Percentiles rank a stretch among this genome's conserved stretches.
phyloP scores from a whole-genome alignment of 2,329 filamentous ascomycete genomes.

The Onygenales sp. region DNA sequence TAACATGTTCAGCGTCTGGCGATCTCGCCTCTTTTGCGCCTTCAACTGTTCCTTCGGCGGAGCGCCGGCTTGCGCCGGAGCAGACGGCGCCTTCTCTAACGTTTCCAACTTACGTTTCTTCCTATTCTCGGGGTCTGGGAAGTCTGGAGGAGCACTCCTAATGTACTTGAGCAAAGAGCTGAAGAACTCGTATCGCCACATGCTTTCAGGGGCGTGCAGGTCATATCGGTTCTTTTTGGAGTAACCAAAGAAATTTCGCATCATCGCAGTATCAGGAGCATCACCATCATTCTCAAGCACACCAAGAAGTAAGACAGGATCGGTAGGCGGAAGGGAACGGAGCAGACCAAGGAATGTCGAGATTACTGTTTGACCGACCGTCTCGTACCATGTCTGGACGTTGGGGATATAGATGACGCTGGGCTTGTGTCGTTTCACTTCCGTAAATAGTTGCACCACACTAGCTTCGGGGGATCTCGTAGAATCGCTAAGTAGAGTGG shows the following conservation, averaged over 20 bases:
- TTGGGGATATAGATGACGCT: conserved; percentile 92
- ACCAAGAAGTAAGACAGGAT: conserved; percentile 81
- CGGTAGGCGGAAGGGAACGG: conserved; percentile 74
- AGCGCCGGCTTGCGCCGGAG: conserved; percentile 52
- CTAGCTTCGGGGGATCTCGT: conserved; percentile 76
- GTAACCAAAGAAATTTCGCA: conserved; percentile 75
- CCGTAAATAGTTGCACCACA: conserved; percentile 80
- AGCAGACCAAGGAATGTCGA: conserved; percentile 77
- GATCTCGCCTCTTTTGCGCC: conserved; percentile 70
- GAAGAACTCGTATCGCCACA: conserved; percentile 70
- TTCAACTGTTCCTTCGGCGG: conserved; percentile 71
- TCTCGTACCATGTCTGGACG: conserved; percentile 76
- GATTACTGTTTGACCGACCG: conserved; percentile 55
- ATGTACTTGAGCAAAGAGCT: conserved; percentile 63
- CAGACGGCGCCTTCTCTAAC: conserved; percentile 64
- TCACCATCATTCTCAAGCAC: conserved; percentile 63
- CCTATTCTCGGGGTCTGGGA: conserved; percentile 75
- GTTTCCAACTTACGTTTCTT: conserved; percentile 76
- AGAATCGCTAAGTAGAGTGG: conserved; percentile 74
- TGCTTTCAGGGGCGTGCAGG: conserved; percentile 56
- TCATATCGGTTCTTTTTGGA: conserved; percentile 68
- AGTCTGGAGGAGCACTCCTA: conserved; percentile 69
- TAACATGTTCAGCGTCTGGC: conserved; percentile 71
- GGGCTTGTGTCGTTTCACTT: conserved; percentile 88
- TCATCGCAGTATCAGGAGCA: conserved; percentile 48